A percentile compares a stretch with the other conserved stretches of the same genome.
These are phyloP conservation scores for Tetrapyrgos nigripes DNA, from an alignment of 1,284 basidiomycete genomes.

Conservation along the genomic window DNA sequence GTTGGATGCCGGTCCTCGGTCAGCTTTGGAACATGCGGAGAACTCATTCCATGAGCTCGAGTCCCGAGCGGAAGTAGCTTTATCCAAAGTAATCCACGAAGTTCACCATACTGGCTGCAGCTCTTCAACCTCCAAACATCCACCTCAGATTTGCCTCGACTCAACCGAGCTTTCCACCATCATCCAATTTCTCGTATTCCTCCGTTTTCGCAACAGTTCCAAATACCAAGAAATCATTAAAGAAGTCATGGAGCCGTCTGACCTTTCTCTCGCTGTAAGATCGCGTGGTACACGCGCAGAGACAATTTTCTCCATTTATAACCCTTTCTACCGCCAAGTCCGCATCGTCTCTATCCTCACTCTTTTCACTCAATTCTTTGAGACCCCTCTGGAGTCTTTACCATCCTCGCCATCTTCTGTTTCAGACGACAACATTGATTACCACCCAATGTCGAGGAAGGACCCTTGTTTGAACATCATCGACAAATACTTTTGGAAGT, in stretches of 20 bases:
- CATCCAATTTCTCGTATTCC: slow-evolving; percentile 54
- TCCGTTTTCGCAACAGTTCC: slow-evolving; percentile 60
- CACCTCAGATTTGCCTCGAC: too few species aligned
- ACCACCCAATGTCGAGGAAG: not conserved
- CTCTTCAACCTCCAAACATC: slow-evolving; percentile 16
- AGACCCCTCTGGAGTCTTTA: slow-evolving; percentile 5
- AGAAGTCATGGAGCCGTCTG: slow-evolving; percentile 12
- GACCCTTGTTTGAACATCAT: slow-evolving; percentile 25
- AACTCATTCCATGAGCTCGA: slow-evolving; percentile 49
- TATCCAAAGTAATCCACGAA: slow-evolving; percentile 39
- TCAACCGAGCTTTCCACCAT: slow-evolving; percentile 21
- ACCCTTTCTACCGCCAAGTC: slow-evolving; percentile 14
- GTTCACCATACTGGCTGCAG: slow-evolving; percentile 22
- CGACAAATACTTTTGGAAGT: slow-evolving; percentile 44
- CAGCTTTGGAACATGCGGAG: slow-evolving; percentile 45
- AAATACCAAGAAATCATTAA: slow-evolving; percentile 43
- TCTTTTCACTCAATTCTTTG: slow-evolving; percentile 17
- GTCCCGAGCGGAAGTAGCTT: slow-evolving; percentile 42
- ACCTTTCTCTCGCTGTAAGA: not conserved
- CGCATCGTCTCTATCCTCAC: slow-evolving; percentile 9
- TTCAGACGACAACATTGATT: not conserved
- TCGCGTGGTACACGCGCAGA: not conserved
- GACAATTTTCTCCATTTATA: slow-evolving; percentile 6
- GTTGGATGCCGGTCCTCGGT: slow-evolving; percentile 40
- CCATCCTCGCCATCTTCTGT: slow-evolving; percentile 22